phyloP scores from a whole-genome alignment of 192 early-diverging fungal species.

The Diversispora eburnea region DNA sequence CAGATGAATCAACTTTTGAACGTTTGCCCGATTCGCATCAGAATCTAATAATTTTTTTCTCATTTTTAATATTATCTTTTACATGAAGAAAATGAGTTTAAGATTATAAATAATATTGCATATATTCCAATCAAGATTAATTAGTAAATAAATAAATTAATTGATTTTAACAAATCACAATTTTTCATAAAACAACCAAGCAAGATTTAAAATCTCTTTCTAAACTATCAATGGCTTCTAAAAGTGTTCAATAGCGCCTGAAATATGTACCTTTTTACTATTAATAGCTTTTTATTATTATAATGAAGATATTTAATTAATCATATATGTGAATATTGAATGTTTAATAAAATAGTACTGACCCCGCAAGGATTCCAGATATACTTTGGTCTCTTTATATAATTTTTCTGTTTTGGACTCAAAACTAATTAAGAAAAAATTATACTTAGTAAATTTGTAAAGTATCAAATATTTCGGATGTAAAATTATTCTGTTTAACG shows the following conservation, averaged over 20 bases:
- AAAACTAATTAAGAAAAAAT: slow-evolving; percentile 40
- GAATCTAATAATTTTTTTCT: slow-evolving; percentile 85
- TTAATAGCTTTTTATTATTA: slow-evolving; percentile 63
- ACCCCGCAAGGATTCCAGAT: slow-evolving; percentile 81
- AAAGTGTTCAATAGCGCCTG: slow-evolving; percentile 82
- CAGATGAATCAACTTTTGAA: slow-evolving; percentile 70
- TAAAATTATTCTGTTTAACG: slow-evolving; percentile 56
- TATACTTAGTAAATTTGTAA: not conserved
- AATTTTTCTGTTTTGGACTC: slow-evolving; percentile 80
- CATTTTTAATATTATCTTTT: slow-evolving; percentile 88
- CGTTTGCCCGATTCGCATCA: slow-evolving; percentile 68
- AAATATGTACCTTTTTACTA: slow-evolving; percentile 76
- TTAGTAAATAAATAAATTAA: too few relatives aligned
- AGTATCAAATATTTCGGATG: not conserved
- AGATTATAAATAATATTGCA: not conserved
- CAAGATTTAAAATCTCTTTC: slow-evolving; percentile 76
- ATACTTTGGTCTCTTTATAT: slow-evolving; percentile 89
- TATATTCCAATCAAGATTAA: not conserved
- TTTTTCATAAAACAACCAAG: slow-evolving; percentile 52
- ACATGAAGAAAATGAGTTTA: slow-evolving; percentile 81
- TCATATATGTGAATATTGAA: not conserved
- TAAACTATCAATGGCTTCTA: slow-evolving; percentile 72
- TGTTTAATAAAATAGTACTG: not conserved
- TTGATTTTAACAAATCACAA: too few relatives aligned
- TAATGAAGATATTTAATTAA: slow-evolving; percentile 3